phyloP scores from a whole-genome alignment of 2,329 filamentous ascomycete genomes.

The Colletotrichum simmondsii region DNA sequence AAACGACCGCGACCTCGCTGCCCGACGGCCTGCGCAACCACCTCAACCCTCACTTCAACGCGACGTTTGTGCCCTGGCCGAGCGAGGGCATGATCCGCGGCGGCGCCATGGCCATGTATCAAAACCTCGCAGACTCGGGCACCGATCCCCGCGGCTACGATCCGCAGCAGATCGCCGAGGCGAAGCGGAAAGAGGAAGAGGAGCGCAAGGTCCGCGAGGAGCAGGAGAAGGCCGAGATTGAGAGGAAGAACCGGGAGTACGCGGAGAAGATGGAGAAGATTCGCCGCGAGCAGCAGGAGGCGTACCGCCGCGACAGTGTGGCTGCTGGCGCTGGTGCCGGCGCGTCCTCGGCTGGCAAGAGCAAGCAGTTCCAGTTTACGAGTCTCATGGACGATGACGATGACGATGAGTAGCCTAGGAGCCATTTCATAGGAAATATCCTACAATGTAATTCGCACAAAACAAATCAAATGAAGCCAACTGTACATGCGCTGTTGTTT shows the following conservation, averaged over 20 bases:
- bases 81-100: conserved; percentile 74
- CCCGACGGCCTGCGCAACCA: conserved; percentile 60
- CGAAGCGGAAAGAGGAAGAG: conserved; percentile 62
- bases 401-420: conserved; percentile 46
- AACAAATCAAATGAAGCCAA: neutral
- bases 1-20: conserved; percentile 51
- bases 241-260: conserved; percentile 53
- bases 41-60: conserved; percentile 66
- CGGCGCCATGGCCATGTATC: conserved; percentile 74
- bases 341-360: conserved; percentile 46
- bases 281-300: conserved; percentile 52
- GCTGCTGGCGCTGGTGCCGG: conserved; percentile 33
- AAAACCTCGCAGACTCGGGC: conserved; percentile 70
- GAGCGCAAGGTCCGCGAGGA: conserved; percentile 48
- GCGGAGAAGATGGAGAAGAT: conserved; percentile 54
- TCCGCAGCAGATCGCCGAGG: conserved; percentile 64
- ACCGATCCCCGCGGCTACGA: conserved; percentile 71
- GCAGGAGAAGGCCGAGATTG: conserved; percentile 53
- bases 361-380: conserved; percentile 68
- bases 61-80: conserved; percentile 83
- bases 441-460: neutral
- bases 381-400: conserved; percentile 65
- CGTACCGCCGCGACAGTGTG: conserved; percentile 40
- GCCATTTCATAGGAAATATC: too few species aligned
- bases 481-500: neutral